Percentiles rank a stretch among this genome's conserved stretches.
Evolutionary conservation across 1,284 basidiomycete genomes (phyloP).

Genomic region (Rhodotorula sp.): DNA sequence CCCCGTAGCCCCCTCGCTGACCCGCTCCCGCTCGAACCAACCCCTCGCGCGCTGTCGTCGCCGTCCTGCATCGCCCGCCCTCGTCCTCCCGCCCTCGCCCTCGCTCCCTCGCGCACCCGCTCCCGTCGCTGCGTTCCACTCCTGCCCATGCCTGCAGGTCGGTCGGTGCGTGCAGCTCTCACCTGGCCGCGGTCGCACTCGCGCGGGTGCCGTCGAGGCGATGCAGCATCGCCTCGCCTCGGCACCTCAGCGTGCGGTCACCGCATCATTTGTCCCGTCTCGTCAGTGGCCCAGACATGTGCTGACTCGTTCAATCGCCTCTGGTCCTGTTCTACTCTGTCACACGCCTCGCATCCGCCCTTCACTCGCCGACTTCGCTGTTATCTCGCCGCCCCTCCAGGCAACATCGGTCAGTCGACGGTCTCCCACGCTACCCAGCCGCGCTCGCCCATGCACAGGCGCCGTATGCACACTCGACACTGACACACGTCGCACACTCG

Average conservation of each 20-base stretch:
- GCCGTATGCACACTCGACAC: neutral
- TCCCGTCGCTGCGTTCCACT: too few species aligned
- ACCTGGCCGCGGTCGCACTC: too few species aligned
- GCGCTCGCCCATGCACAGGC: neutral
- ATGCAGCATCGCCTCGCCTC: too few species aligned
- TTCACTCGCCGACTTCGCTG: neutral
- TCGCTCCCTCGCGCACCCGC: too few species aligned
- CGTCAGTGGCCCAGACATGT: neutral
- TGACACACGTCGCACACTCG: neutral
- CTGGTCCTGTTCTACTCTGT: neutral
- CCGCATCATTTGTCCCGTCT: neutral
- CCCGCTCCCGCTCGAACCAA: neutral
- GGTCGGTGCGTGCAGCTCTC: too few species aligned
- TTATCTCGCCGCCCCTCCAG: neutral
- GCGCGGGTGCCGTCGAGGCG: too few species aligned
- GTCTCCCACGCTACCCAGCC: too few species aligned
- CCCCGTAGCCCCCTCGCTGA: neutral
- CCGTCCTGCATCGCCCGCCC: too few species aligned
- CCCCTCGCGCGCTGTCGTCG: neutral
- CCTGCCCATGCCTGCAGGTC: too few species aligned
- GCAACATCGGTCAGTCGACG: conserved; percentile 58
- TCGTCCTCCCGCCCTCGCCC: too few species aligned
- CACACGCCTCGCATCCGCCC: neutral
- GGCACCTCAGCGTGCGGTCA: neutral
- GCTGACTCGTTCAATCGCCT: neutral